phyloP scores from a whole-genome alignment of 176 grass and related monocot species.

The Olyra latifolia region DNA sequence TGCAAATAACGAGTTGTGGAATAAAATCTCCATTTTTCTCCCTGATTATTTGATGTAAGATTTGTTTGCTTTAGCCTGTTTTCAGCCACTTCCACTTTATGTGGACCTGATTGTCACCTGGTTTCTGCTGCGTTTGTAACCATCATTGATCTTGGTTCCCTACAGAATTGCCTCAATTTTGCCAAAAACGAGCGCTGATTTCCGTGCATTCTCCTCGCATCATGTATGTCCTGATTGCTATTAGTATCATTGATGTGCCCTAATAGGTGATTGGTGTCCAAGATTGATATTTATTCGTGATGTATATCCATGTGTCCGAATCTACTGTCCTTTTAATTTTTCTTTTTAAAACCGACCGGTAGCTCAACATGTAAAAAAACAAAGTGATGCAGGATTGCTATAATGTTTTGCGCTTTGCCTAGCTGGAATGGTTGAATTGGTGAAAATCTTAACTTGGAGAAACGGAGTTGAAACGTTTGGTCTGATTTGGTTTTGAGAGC shows the following conservation, averaged over 20 bases:
- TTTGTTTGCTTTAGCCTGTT: constrained; percentile 25
- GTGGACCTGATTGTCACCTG: background rate
- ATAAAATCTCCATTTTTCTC: constrained; percentile 51
- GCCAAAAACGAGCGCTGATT: background rate
- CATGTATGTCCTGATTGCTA: background rate
- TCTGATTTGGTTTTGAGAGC: too few relatives aligned
- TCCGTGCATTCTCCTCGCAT: background rate
- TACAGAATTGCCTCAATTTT: background rate
- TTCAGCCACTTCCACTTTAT: background rate
- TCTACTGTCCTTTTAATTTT: too few relatives aligned
- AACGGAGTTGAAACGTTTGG: too few relatives aligned
- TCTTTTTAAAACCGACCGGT: too few relatives aligned
- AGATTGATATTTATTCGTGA: background rate
- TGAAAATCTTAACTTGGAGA: too few relatives aligned
- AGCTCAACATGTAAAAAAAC: too few relatives aligned
- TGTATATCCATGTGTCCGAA: background rate
- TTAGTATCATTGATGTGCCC: background rate
- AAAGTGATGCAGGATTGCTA: too few relatives aligned
- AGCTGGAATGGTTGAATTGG: too few relatives aligned
- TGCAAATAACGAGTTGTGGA: constrained; percentile 59
- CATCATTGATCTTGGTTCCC: background rate
- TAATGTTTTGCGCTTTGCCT: too few relatives aligned
- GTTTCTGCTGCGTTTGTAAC: constrained; percentile 19
- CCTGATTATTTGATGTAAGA: constrained; percentile 5
- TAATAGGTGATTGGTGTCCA: background rate